Evolutionary conservation across 495 filamentous ascomycete species (phyloP), one percentile per base, ranked within the genome.

Genomic region (Lasiosphaeriaceae sp.): DNA sequence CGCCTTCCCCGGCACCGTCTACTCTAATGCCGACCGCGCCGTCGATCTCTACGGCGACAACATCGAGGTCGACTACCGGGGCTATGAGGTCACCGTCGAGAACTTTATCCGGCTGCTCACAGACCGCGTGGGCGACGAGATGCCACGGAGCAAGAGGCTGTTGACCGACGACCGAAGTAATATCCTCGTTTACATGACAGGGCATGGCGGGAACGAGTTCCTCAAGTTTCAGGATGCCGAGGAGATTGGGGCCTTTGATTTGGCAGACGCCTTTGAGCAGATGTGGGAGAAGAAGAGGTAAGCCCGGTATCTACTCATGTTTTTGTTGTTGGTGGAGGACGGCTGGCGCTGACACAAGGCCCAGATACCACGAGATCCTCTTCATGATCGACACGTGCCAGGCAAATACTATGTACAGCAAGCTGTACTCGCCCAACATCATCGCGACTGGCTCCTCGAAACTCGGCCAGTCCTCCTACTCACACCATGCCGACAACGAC

Each of bases 381-480:
- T 98, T 98, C 78, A 98, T 98, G 94, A 97, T 98, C 74, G 94
- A 98, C 74, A 98, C 94, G 0, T 98, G 94, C 74, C 94, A 98
- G 75, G 94, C 94, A 37, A 98, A 98, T 64, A 98, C 94, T 12
- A 96, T 98, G 90, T 98, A 96, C 77, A 90, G 83, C 66, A 93
- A 96, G 71, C 88, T 98, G 71, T 97, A 97, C 77, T 93, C 89
- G 22, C 92, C 94, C 22, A 96, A 96, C 56, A 96, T 98, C 62
- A 88, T 98, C 56, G 95, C 95, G 2, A 98, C 94, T 0, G 94
- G 94, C 8, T 93, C 88, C 53, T 92, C 88, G 35, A 91, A 92
- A 71, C 86, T 96, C 52, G 92, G 97, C 68, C 88, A 98, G 72
- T 94, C 89, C 8, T 92, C 87, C 0, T 97, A 97, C 67, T 94